A percentile compares a stretch with the other conserved stretches of the same genome.
Conservation (phyloP, 345 rosid species). For the Geranium rotundifolium region DNA sequence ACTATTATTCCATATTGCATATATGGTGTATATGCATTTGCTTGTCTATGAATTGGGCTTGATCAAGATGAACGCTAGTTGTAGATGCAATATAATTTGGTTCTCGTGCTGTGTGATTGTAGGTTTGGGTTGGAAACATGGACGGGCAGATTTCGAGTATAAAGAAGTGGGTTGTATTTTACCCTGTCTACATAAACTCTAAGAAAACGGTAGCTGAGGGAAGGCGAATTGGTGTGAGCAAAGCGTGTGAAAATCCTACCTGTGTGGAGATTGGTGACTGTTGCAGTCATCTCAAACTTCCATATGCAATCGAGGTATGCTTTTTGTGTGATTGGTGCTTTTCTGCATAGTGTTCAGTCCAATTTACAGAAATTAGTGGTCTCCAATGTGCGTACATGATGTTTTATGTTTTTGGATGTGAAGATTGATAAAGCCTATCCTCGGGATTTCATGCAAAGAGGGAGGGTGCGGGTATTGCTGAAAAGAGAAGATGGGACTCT, state of each 20-base stretch:
- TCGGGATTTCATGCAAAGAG: constrained; percentile 87
- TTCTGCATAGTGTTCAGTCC: neutral
- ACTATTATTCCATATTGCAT: neutral
- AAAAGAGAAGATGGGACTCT: constrained; percentile 79
- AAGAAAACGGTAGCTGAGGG: constrained; percentile 92
- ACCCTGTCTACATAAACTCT: constrained; percentile 79
- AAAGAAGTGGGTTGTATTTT: constrained; percentile 76
- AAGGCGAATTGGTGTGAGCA: constrained; percentile 49
- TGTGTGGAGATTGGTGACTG: constrained; percentile 78
- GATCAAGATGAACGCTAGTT: neutral
- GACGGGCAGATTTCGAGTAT: constrained; percentile 28
- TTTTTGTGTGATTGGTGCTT: neutral
- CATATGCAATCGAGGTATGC: constrained; percentile 60
- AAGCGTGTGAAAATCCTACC: constrained; percentile 82
- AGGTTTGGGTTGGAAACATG: constrained; percentile 17
- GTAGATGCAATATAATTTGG: neutral
- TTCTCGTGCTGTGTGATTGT: neutral
- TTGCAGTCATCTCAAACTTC: constrained; percentile 63
- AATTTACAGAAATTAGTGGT: neutral
- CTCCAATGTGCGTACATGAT: neutral
- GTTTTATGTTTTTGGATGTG: constrained; percentile 3
- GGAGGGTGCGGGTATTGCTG: constrained; percentile 74
- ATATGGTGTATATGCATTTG: neutral
- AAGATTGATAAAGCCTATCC: constrained; percentile 90
- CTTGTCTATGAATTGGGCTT: neutral